Percentiles rank a stretch among this genome's conserved stretches.
phyloP scores from a whole-genome alignment of 495 filamentous ascomycete genomes.

The Sordaria brevicollis region DNA sequence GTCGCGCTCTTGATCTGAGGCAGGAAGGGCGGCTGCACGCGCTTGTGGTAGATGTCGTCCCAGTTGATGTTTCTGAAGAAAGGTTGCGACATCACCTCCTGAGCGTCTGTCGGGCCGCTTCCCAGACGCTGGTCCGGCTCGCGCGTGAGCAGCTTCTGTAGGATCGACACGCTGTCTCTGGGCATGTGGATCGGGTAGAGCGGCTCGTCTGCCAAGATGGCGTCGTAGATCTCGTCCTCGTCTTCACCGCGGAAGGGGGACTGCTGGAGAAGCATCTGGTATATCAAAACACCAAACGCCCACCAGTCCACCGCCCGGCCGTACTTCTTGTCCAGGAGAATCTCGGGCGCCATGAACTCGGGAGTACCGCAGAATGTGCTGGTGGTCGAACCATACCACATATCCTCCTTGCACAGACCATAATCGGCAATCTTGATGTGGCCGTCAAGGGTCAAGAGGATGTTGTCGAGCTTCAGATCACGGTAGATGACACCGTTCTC shows the following conservation, averaged over 20 bases:
- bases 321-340: slow-evolving; percentile 97
- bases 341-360: slow-evolving; percentile 99
- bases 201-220: slow-evolving; percentile 94
- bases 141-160: slow-evolving; percentile 93
- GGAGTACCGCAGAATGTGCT: slow-evolving; percentile 98
- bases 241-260: slow-evolving; percentile 98
- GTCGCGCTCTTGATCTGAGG: slow-evolving; percentile 82
- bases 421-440: slow-evolving; percentile 99
- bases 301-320: slow-evolving; percentile 99
- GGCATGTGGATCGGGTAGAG: slow-evolving; percentile 99
- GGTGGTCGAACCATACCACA: slow-evolving; percentile 97
- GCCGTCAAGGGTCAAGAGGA: slow-evolving; percentile 87
- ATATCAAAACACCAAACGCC: slow-evolving; percentile 99
- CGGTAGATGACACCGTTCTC: slow-evolving; percentile 99
- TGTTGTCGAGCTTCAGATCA: slow-evolving; percentile 98
- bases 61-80: slow-evolving; percentile 98
- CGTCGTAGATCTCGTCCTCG: slow-evolving; percentile 99
- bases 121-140: slow-evolving; percentile 90
- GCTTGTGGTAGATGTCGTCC: slow-evolving; percentile 97
- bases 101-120: slow-evolving; percentile 91
- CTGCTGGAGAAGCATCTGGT: slow-evolving; percentile 99
- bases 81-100: slow-evolving; percentile 97
- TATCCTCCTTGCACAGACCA: slow-evolving; percentile 98
- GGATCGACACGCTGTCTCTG: slow-evolving; percentile 90
- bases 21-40: slow-evolving; percentile 76